A percentile compares a stretch with the other conserved stretches of the same genome.
Conservation (phyloP, 768 basidiomycete species). For the Infundibulicybe gibba region DNA sequence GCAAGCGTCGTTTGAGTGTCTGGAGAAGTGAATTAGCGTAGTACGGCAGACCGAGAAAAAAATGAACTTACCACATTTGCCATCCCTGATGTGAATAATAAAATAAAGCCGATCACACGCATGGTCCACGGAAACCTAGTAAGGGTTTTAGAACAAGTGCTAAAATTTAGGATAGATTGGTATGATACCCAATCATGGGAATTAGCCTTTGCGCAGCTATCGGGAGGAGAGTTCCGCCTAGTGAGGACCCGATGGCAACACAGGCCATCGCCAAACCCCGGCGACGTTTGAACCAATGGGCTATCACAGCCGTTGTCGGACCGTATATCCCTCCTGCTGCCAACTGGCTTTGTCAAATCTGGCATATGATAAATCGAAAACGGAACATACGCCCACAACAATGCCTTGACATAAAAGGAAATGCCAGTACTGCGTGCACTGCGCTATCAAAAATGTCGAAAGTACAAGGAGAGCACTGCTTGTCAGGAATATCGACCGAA, state of each 20-base stretch:
- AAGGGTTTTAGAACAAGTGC: not conserved
- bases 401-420: slow-evolving; percentile 75
- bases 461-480: slow-evolving; percentile 49
- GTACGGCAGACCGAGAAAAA: not conserved
- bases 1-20: slow-evolving; percentile 49
- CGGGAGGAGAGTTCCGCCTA: slow-evolving; percentile 70
- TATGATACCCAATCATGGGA: slow-evolving; percentile 35
- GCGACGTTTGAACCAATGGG: slow-evolving; percentile 72
- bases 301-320: slow-evolving; percentile 52
- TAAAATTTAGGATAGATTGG: not conserved
- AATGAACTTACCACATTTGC: slow-evolving; percentile 43
- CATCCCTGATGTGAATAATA: slow-evolving; percentile 45
- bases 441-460: slow-evolving; percentile 61
- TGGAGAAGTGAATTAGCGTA: slow-evolving; percentile 7
- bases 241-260: slow-evolving; percentile 59
- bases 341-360: slow-evolving; percentile 7
- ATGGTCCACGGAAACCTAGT: slow-evolving; percentile 79
- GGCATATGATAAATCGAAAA: not conserved
- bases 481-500: slow-evolving; percentile 43
- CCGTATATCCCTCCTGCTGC: slow-evolving; percentile 62
- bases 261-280: slow-evolving; percentile 62
- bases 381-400: slow-evolving; percentile 50
- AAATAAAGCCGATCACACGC: slow-evolving; percentile 64
- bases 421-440: slow-evolving; percentile 77
- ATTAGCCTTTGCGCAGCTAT: slow-evolving; percentile 56